phyloP scores from a whole-genome alignment of 1,284 basidiomycete species.

The Boletus hoseneyae region DNA sequence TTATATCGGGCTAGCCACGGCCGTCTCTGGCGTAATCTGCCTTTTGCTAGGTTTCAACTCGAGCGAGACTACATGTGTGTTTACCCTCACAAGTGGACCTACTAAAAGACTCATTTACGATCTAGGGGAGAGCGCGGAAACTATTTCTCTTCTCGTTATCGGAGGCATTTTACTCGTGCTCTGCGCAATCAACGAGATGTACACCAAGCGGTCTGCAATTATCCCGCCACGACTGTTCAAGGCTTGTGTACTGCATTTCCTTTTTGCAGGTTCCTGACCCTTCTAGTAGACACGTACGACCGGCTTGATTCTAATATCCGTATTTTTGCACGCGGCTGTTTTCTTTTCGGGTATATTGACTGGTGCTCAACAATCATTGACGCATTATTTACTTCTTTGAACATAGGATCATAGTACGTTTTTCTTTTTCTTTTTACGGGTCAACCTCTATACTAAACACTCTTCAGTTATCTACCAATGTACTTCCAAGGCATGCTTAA shows the following conservation, averaged over 20 bases:
- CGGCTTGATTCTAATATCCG: conserved; percentile 36
- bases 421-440: background rate
- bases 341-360: conserved; percentile 36
- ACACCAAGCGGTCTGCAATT: conserved; percentile 50
- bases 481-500: conserved; percentile 28
- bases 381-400: background rate
- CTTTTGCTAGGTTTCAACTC: conserved; percentile 42
- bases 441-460: conserved; percentile 3
- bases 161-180: conserved; percentile 41
- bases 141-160: conserved; percentile 48
- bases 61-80: conserved; percentile 28
- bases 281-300: conserved; percentile 41
- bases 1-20: conserved; percentile 43
- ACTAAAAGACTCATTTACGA: conserved; percentile 7
- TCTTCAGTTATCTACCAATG: conserved; percentile 28
- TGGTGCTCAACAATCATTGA: background rate
- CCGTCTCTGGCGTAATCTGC: conserved; percentile 46
- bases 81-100: background rate
- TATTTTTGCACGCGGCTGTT: conserved; percentile 37
- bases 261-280: conserved; percentile 4
- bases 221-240: conserved; percentile 49
- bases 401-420: conserved; percentile 28
- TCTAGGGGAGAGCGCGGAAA: conserved; percentile 32
- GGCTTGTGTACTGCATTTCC: conserved; percentile 7
- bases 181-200: conserved; percentile 43